phyloP scores from a whole-genome alignment of 306 rosid genomes.

The Citrullus mucosospermus region DNA sequence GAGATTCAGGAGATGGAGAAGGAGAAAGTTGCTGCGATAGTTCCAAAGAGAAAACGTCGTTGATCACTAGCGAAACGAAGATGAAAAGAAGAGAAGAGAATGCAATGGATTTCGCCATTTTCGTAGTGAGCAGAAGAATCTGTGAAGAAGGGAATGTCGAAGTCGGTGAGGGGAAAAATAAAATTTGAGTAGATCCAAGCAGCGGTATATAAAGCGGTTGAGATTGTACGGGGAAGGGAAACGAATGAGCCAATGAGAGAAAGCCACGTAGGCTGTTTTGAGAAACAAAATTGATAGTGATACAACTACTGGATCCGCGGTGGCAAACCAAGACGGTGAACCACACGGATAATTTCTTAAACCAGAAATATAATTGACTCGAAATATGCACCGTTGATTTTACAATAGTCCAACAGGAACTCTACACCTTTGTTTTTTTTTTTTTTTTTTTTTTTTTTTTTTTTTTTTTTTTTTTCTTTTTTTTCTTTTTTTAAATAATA shows the following conservation, averaged over 20 bases:
- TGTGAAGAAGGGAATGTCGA: conserved; percentile 1
- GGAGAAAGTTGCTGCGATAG: conserved; percentile 24
- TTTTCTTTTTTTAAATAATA: not conserved
- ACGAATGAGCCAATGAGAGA: not conserved
- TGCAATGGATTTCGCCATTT: conserved; percentile 27
- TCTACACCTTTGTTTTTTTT: not conserved
- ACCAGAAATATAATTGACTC: not conserved
- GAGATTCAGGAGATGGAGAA: conserved; percentile 14
- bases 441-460: not conserved
- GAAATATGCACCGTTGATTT: not conserved
- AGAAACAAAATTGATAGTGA: not conserved
- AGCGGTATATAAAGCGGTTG: not conserved
- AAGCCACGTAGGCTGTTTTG: not conserved
- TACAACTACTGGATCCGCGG: not conserved
- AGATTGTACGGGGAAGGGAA: no score
- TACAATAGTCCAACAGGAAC: not conserved
- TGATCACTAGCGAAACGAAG: conserved; percentile 9
- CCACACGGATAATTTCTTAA: not conserved
- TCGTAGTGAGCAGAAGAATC: not conserved
- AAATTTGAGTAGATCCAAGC: not conserved
- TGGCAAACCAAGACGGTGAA: not conserved
- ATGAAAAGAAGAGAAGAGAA: conserved; percentile 10
- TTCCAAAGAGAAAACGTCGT: conserved; percentile 13
- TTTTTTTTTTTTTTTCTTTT: not conserved
- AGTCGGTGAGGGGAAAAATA: conserved; percentile 4